Conservation (phyloP, 495 filamentous ascomycete species). For the Pyronema omphalodes region DNA sequence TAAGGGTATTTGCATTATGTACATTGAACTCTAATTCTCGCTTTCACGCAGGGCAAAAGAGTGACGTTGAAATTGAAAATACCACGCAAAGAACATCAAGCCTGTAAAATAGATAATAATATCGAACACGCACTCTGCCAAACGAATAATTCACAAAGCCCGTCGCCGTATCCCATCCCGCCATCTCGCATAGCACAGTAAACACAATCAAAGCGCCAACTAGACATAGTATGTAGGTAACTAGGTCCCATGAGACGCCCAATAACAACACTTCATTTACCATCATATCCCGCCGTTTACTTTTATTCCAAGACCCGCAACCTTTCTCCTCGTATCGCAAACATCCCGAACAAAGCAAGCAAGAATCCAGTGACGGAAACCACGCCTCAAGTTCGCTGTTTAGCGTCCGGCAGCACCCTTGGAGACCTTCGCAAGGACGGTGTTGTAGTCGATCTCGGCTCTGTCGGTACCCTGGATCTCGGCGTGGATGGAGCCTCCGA, state of each 20-base stretch:
- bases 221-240: no score
- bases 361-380: constrained; percentile 4
- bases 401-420: constrained; percentile 34
- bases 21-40: neutral
- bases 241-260: neutral
- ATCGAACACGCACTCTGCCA: no score
- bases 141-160: no score
- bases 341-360: constrained; percentile 2
- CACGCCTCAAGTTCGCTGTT: neutral
- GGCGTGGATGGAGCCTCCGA: constrained; percentile 49
- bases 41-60: no score
- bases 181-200: no score
- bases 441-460: constrained; percentile 73
- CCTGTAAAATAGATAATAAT: no score
- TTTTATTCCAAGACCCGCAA: constrained; percentile 4
- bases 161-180: no score
- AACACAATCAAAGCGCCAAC: no score
- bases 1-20: neutral
- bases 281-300: constrained; percentile 5
- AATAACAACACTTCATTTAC: constrained; percentile 6
- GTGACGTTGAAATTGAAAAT: no score
- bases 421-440: constrained; percentile 58
- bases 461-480: constrained; percentile 89
- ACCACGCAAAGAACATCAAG: no score
- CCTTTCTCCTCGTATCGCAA: neutral